Conservation (phyloP, 139 green algal genomes). For the Chlorella vulgaris region DNA sequence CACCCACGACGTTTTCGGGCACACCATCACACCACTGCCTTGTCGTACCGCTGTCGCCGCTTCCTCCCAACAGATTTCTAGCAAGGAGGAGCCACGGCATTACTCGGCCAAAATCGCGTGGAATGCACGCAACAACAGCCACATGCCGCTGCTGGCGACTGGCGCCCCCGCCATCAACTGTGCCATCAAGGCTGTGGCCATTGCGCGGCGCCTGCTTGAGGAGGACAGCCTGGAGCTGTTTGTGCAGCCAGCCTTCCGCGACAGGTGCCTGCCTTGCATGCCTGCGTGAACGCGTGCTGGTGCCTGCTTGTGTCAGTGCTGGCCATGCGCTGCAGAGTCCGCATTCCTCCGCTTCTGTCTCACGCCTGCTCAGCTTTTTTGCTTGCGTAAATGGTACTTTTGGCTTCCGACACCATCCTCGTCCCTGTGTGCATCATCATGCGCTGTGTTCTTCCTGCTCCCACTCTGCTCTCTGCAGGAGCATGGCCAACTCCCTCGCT, state of each 20-base stretch:
- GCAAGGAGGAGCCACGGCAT: conserved; percentile 33
- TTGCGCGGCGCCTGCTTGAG: conserved; percentile 42
- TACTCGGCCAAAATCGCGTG: conserved; percentile 46
- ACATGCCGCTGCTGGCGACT: conserved; percentile 43
- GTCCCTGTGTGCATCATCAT: too few species aligned
- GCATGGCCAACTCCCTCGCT: conserved; percentile 36
- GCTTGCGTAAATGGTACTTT: too few species aligned
- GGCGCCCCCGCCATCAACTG: conserved; percentile 40
- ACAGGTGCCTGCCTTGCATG: conserved; percentile 16
- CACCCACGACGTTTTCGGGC: neutral
- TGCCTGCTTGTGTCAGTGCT: too few species aligned
- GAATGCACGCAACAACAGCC: conserved; percentile 42
- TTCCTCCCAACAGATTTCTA: conserved; percentile 18
- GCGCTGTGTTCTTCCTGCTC: too few species aligned
- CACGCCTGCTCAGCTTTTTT: too few species aligned
- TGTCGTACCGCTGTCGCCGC: too few species aligned
- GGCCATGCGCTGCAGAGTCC: too few species aligned
- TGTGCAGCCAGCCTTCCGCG: conserved; percentile 48
- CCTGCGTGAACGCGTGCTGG: too few species aligned
- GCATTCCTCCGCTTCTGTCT: too few species aligned
- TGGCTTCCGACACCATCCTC: too few species aligned
- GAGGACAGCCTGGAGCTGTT: conserved; percentile 45
- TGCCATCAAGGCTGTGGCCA: conserved; percentile 41
- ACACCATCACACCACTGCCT: neutral
- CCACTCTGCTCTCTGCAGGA: conserved; percentile 5